These are phyloP conservation scores for Cytospora leucostoma DNA, from an alignment of 2,329 filamentous ascomycete species.

Conservation along the genomic window DNA sequence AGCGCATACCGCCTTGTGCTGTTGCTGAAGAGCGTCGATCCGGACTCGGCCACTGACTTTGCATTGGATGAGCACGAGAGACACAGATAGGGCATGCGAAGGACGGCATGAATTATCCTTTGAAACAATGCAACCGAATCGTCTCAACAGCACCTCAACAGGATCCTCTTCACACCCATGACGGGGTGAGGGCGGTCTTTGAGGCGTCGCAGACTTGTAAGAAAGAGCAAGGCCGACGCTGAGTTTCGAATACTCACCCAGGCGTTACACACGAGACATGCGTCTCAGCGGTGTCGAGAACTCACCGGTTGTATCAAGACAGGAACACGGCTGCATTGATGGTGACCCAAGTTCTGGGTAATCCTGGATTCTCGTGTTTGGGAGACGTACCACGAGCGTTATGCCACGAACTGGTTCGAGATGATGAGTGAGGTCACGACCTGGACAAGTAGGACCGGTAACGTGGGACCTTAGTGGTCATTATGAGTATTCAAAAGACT, in stretches of 20 bases:
- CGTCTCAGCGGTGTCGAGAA: not conserved
- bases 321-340: constrained; percentile 1
- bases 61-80: constrained; percentile 38
- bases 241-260: not conserved
- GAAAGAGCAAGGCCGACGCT: not conserved
- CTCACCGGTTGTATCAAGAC: not conserved
- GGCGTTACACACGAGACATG: not conserved
- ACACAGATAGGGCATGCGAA: constrained; percentile 8
- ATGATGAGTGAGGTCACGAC: not conserved
- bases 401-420: not conserved
- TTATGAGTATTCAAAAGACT: not conserved
- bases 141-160: not conserved
- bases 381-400: not conserved
- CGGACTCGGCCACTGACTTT: constrained; percentile 41
- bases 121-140: not conserved
- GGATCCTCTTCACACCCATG: not conserved
- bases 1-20: constrained; percentile 89
- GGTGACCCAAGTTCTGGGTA: not conserved
- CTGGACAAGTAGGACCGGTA: not conserved
- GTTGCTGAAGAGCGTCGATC: constrained; percentile 63
- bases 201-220: not conserved
- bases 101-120: not conserved
- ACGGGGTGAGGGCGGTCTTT: not conserved
- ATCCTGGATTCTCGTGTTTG: not conserved
- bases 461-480: not conserved